Evolutionary conservation across 148 eudicot species (phyloP).

Genomic region (Drosera capensis): DNA sequence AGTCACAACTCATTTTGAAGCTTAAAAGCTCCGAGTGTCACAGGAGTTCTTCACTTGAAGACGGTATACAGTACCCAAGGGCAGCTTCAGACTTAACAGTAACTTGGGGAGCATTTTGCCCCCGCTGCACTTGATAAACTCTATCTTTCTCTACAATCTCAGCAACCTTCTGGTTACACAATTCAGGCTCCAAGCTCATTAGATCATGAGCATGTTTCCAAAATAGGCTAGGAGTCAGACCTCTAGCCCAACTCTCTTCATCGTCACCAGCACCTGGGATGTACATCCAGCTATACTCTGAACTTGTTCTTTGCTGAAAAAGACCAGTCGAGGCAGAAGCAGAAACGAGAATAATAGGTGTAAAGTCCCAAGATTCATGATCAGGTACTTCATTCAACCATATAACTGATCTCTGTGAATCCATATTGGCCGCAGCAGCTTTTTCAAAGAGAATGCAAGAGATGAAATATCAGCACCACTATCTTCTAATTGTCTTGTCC

Average conservation of each 20-base stretch:
- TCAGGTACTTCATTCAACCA: constrained; percentile 98
- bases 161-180: constrained; percentile 76
- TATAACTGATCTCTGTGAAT: constrained; percentile 77
- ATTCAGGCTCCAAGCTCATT: constrained; percentile 55
- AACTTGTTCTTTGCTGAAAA: constrained; percentile 44
- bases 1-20: constrained; percentile 6
- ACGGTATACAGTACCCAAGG: constrained; percentile 8
- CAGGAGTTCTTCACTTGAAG: constrained; percentile 11
- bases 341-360: constrained; percentile 80
- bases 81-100: constrained; percentile 25
- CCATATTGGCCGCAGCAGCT: constrained; percentile 92
- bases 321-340: constrained; percentile 47
- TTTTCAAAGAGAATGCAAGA: constrained; percentile 39
- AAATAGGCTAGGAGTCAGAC: constrained; percentile 62
- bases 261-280: constrained; percentile 98
- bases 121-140: constrained; percentile 69
- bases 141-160: constrained; percentile 78
- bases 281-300: constrained; percentile 90
- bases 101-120: constrained; percentile 73
- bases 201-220: constrained; percentile 79
- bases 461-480: constrained; percentile 89
- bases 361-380: constrained; percentile 78
- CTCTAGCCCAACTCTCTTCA: constrained; percentile 97
- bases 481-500: constrained; percentile 45
- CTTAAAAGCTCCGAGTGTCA: constrained; percentile 14